Evolutionary conservation across 805 yeast species (phyloP).

Genomic region (Ogataea nakhonphanomensis): DNA sequence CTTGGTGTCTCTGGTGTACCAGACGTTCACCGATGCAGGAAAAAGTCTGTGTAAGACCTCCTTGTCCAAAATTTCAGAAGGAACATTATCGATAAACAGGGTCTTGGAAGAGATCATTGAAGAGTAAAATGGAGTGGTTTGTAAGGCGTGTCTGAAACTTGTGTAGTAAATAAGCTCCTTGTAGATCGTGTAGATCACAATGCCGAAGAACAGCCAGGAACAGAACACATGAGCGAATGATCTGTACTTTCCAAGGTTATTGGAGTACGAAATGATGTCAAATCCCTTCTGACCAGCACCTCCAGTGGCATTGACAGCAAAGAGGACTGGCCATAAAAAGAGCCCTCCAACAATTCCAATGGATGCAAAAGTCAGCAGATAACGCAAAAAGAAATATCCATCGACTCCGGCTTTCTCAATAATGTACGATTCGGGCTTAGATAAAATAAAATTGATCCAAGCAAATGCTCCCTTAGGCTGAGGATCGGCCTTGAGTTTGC

Average conservation of each 20-base stretch:
- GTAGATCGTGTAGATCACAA: slow-evolving; percentile 63
- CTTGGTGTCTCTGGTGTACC: slow-evolving; percentile 62
- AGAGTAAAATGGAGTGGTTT: slow-evolving; percentile 70
- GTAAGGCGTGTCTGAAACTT: slow-evolving; percentile 68
- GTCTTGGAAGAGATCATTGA: slow-evolving; percentile 69
- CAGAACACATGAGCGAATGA: slow-evolving; percentile 71
- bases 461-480: slow-evolving; percentile 43
- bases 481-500: slow-evolving; percentile 41
- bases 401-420: slow-evolving; percentile 72
- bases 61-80: slow-evolving; percentile 40
- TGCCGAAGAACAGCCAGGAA: slow-evolving; percentile 71
- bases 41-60: slow-evolving; percentile 57
- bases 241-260: slow-evolving; percentile 60
- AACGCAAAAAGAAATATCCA: slow-evolving; percentile 73
- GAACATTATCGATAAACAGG: slow-evolving; percentile 66
- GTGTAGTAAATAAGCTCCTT: slow-evolving; percentile 70
- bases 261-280: slow-evolving; percentile 60
- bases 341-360: slow-evolving; percentile 52
- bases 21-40: slow-evolving; percentile 56
- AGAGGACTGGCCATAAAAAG: slow-evolving; percentile 62
- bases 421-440: slow-evolving; percentile 56
- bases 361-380: slow-evolving; percentile 50
- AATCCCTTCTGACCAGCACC: slow-evolving; percentile 56
- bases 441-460: slow-evolving; percentile 53
- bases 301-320: slow-evolving; percentile 73